Evolutionary conservation across 495 filamentous ascomycete species (phyloP).

Genomic region (Achaetomiella virescens): DNA sequence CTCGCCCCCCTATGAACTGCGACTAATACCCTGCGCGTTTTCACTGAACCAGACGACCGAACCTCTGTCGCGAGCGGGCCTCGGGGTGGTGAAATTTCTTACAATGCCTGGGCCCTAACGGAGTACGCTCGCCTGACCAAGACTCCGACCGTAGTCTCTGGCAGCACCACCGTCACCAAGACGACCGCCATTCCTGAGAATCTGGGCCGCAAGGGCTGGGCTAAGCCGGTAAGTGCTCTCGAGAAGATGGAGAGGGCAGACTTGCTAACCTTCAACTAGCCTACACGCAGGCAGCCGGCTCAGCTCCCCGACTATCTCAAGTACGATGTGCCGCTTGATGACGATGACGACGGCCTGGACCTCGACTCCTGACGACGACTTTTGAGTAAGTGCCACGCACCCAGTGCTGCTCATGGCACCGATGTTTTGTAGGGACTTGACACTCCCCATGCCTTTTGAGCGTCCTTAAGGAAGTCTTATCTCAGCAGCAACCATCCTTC

Average conservation of each 20-base stretch:
- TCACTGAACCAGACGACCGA: not conserved
- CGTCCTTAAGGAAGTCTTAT: too few species aligned
- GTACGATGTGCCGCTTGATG: not conserved
- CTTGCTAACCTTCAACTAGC: not conserved
- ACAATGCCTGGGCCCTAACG: constrained; percentile 17
- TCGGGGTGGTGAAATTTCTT: not conserved
- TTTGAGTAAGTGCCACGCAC: not conserved
- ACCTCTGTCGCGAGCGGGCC: not conserved
- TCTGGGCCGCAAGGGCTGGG: constrained; percentile 8
- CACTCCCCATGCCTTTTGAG: too few species aligned
- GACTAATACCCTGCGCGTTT: not conserved
- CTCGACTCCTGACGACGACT: not conserved
- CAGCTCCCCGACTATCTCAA: constrained; percentile 12
- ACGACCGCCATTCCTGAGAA: not conserved
- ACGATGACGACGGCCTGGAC: not conserved
- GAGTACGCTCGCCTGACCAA: constrained; percentile 7
- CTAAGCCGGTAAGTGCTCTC: constrained; percentile 11
- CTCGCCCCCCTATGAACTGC: not conserved
- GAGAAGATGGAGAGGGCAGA: not conserved
- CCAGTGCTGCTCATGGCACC: too few species aligned
- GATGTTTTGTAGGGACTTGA: too few species aligned
- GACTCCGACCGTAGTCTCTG: constrained; percentile 1
- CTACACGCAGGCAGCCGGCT: constrained; percentile 8
- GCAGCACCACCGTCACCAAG: not conserved
- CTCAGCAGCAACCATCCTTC: too few species aligned